A percentile compares a stretch with the other conserved stretches of the same genome.
Evolutionary conservation across 768 basidiomycete genomes (phyloP).

Genomic region (Lactarius sp.): DNA sequence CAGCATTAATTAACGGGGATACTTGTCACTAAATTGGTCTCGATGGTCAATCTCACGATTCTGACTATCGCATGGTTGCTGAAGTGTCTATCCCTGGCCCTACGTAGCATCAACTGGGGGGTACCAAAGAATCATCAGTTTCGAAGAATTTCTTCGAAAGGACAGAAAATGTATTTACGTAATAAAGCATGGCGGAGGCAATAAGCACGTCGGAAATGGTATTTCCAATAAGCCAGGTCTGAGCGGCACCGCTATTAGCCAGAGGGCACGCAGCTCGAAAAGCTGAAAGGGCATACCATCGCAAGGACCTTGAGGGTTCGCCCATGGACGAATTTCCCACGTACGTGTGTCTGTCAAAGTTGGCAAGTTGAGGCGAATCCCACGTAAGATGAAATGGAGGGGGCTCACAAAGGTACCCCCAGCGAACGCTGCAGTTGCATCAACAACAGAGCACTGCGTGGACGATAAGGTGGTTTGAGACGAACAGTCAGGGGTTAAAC

Average conservation of each 20-base stretch:
- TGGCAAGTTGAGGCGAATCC: not conserved
- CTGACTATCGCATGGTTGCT: slow-evolving; percentile 18
- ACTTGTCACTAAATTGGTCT: slow-evolving; percentile 28
- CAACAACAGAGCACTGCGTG: not conserved
- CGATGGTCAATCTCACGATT: slow-evolving; percentile 29
- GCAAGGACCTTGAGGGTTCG: not conserved
- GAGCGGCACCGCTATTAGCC: not conserved
- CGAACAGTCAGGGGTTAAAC: not conserved
- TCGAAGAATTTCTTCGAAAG: too few relatives aligned
- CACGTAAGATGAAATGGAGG: not conserved
- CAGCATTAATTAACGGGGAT: not conserved
- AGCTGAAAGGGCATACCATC: not conserved
- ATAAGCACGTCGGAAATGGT: slow-evolving; percentile 11
- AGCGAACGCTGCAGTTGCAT: not conserved
- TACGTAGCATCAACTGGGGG: not conserved
- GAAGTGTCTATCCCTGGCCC: not conserved
- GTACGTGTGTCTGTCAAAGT: not conserved
- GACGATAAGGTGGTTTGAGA: not conserved
- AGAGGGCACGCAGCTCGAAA: not conserved
- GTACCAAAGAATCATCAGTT: not conserved
- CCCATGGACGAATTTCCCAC: not conserved
- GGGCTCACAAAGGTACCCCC: slow-evolving; percentile 3
- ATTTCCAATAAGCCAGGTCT: slow-evolving; percentile 17
- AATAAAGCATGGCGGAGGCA: slow-evolving; percentile 6
- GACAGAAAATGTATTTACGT: not conserved